Conservation (phyloP, 176 grass and related monocot genomes). For the Triticum monococcum region DNA sequence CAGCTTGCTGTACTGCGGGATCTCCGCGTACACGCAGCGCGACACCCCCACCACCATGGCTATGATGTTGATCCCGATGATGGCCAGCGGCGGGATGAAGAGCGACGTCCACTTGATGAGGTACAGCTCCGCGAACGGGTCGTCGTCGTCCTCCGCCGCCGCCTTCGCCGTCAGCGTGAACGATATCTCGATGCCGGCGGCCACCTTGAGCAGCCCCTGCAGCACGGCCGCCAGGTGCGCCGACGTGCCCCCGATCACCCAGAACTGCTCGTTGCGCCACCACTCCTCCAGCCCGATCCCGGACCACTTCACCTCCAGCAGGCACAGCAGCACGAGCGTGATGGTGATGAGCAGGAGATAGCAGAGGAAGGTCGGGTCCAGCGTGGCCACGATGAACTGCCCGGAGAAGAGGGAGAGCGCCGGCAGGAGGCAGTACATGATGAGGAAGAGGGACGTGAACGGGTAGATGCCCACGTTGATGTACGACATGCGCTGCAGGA, state of each 20-base stretch:
- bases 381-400: slow-evolving; percentile 77
- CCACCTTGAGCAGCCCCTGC: slow-evolving; percentile 83
- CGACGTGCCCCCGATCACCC: slow-evolving; percentile 85
- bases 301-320: slow-evolving; percentile 90
- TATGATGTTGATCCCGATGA: slow-evolving; percentile 80
- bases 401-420: slow-evolving; percentile 86
- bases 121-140: slow-evolving; percentile 76
- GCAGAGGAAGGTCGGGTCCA: slow-evolving; percentile 64
- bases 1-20: slow-evolving; percentile 86
- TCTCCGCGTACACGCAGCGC: slow-evolving; percentile 68
- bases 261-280: slow-evolving; percentile 99
- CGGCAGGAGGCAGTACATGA: slow-evolving; percentile 80
- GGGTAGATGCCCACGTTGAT: slow-evolving; percentile 95
- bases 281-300: slow-evolving; percentile 91
- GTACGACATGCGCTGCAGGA: slow-evolving; percentile 81
- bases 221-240: slow-evolving; percentile 67
- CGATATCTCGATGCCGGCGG: slow-evolving; percentile 84
- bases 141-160: slow-evolving; percentile 64
- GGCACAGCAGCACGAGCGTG: slow-evolving; percentile 69
- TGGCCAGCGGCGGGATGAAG: slow-evolving; percentile 66
- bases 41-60: slow-evolving; percentile 78
- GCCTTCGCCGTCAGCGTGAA: slow-evolving; percentile 84
- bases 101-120: slow-evolving; percentile 86
- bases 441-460: slow-evolving; percentile 90
- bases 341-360: slow-evolving; percentile 67